Evolutionary conservation across 2,329 filamentous ascomycete species (phyloP).

Genomic region (Lecanoromycetidae sp.): DNA sequence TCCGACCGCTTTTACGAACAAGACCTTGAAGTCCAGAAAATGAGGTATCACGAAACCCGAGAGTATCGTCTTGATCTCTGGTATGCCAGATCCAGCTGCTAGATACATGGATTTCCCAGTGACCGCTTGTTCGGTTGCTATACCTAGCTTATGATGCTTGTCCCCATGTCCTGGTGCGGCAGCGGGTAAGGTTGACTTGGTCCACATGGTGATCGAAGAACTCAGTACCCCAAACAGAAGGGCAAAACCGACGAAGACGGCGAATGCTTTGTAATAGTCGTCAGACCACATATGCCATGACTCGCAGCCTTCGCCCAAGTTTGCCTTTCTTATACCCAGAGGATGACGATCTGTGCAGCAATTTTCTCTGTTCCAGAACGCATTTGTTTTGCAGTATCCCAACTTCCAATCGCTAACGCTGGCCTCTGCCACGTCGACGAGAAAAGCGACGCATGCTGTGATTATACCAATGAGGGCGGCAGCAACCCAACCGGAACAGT

Average conservation of each 20-base stretch:
- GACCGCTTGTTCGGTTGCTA: constrained; percentile 9
- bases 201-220: constrained; percentile 38
- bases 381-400: constrained; percentile 40
- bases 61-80: constrained; percentile 50
- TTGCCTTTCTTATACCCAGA: constrained; percentile 13
- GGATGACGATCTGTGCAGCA: constrained; percentile 35
- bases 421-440: constrained; percentile 43
- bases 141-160: constrained; percentile 18
- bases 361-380: constrained; percentile 36
- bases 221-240: constrained; percentile 39
- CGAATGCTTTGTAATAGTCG: constrained; percentile 32
- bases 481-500: constrained; percentile 44
- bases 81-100: constrained; percentile 47
- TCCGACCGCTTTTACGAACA: constrained; percentile 47
- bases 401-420: constrained; percentile 46
- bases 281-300: constrained; percentile 35
- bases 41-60: constrained; percentile 49
- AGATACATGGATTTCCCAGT: constrained; percentile 45
- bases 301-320: constrained; percentile 27
- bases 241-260: constrained; percentile 39
- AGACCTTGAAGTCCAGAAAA: constrained; percentile 43
- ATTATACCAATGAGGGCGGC: constrained; percentile 42
- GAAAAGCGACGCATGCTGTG: constrained; percentile 44
- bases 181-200: constrained; percentile 38
- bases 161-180: constrained; percentile 26